These are phyloP conservation scores for Selaginella tamariscina DNA, from an alignment of 75 land plant genomes.

Conservation along the genomic window DNA sequence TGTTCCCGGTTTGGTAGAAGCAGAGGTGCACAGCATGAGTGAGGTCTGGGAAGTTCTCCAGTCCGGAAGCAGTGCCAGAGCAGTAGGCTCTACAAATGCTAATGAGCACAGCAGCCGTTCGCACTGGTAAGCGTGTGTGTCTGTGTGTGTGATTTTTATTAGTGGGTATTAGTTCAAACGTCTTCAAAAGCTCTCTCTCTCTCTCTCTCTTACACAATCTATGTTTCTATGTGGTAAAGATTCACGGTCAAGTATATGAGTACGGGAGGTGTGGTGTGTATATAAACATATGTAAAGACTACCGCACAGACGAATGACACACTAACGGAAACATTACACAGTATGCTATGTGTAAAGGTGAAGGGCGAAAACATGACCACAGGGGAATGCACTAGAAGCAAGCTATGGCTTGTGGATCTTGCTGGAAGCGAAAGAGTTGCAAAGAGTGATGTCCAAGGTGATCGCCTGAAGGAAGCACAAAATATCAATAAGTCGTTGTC, in stretches of 20 bases:
- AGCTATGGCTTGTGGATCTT: constrained; percentile 90
- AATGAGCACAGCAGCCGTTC: constrained; percentile 98
- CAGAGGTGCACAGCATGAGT: constrained; percentile 56
- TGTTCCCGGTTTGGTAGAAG: constrained; percentile 88
- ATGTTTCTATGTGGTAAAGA: too few species aligned
- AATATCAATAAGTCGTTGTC: constrained; percentile 89
- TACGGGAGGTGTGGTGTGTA: too few species aligned
- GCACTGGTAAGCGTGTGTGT: constrained; percentile 53
- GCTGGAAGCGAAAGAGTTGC: constrained; percentile 97
- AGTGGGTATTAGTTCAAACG: too few species aligned
- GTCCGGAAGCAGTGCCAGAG: constrained; percentile 83
- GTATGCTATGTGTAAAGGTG: constrained; percentile 94
- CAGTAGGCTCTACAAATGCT: constrained; percentile 76
- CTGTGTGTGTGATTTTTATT: background rate
- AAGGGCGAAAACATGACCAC: constrained; percentile 64
- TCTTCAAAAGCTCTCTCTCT: too few species aligned
- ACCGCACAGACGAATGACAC: too few species aligned
- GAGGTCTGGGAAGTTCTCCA: constrained; percentile 92
- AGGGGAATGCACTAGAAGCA: constrained; percentile 89
- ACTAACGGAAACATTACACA: constrained; percentile 21
- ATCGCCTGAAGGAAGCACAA: constrained; percentile 87
- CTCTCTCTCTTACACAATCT: too few species aligned
- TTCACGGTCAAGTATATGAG: too few species aligned
- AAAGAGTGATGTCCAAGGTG: constrained; percentile 91
- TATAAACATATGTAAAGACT: too few species aligned